Evolutionary conservation across 2,329 filamentous ascomycete species (phyloP), one percentile per base, ranked within the genome.

Genomic region (Periconia sp.): DNA sequence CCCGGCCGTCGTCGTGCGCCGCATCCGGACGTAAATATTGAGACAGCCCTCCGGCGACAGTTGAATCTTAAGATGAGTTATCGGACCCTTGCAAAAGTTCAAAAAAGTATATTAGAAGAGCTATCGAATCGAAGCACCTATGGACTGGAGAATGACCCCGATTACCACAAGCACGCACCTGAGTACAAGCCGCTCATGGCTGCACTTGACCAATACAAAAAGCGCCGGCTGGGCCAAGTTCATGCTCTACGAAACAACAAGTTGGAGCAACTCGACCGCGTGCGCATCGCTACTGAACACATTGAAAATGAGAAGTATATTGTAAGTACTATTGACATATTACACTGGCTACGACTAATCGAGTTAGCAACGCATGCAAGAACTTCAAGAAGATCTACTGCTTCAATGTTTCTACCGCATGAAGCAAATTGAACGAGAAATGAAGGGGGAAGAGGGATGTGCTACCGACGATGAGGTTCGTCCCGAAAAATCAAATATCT

Each of bases 41-140:
- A 78, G 57, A 68, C 71, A 12, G 69, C 73, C 42, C 63, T 78
- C 52, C 70, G 75, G 37, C 83, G 86, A 40, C 82, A 85, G 62
- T 78, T 85, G 53, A 80, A 86, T 55, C 74, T 89, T 56, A 86
- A 86, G 66, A 81, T 82, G 42, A 76, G 77, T 17, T 89, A 82
- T 66, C 78, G 82, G n/a, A 73, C 78, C 44, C 79, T 89, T 37
- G 78, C 82, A 45, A 79, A 81, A 54, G 76, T 80, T 21, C 69
- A 87, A 56, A 88, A 86, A 65, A 80, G 81, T 12, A 78, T 83
- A 8, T 73, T 88, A 11, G 82, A 84, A 45, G 84, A 88, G 59
- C 74, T 89, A 15, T 83, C 84, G 13, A 79, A 82, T 39, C 77
- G 82, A 23, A 79, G 74, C 37, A 69, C 86, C 44, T 79, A 83